Evolutionary conservation across 768 basidiomycete species (phyloP).

Genomic region (Macrolepiota fuliginosa): DNA sequence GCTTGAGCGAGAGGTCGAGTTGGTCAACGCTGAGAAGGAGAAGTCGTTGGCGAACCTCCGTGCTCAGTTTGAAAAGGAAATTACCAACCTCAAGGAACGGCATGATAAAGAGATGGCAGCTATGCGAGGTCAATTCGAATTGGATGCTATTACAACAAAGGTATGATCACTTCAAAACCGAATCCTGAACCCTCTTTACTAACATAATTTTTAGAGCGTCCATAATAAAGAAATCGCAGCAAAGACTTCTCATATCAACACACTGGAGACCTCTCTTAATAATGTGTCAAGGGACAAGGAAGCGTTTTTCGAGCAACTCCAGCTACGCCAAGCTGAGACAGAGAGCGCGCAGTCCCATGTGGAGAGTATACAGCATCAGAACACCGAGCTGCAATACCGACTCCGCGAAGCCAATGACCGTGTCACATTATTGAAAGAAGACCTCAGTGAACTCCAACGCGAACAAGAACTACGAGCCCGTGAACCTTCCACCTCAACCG

Average conservation of each 20-base stretch:
- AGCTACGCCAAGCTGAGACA: constrained; percentile 84
- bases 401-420: constrained; percentile 79
- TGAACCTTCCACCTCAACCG: constrained; percentile 47
- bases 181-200: background rate
- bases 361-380: constrained; percentile 73
- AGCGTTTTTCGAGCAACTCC: constrained; percentile 79
- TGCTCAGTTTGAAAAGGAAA: constrained; percentile 72
- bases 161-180: constrained; percentile 24
- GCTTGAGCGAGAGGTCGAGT: constrained; percentile 65
- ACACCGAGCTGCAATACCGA: constrained; percentile 84
- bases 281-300: constrained; percentile 74
- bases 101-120: constrained; percentile 72
- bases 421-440: constrained; percentile 66
- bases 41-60: constrained; percentile 56
- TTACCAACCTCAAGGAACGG: constrained; percentile 54
- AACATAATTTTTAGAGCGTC: constrained; percentile 43
- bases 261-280: constrained; percentile 70
- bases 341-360: constrained; percentile 80
- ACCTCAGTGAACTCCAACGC: constrained; percentile 60
- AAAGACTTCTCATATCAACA: constrained; percentile 60
- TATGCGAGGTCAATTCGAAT: constrained; percentile 69
- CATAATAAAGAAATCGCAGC: constrained; percentile 65
- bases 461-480: constrained; percentile 49
- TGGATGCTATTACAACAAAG: constrained; percentile 73
- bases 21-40: constrained; percentile 59